Base-by-base conservation (phyloP, 306 rosid species). In the Rubus idaeus region DNA sequence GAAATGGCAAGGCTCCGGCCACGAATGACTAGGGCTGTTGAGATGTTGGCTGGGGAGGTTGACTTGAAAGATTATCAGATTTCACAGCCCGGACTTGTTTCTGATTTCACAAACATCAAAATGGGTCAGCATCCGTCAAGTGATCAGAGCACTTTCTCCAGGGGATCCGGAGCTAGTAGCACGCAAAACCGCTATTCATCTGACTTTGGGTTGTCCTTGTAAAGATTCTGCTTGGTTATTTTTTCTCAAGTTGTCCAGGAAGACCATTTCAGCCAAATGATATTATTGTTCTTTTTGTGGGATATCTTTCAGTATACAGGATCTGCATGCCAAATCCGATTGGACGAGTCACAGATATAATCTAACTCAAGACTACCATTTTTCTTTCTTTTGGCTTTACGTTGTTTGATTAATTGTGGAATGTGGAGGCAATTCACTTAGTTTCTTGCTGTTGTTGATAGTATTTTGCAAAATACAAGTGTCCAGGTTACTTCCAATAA, bases 71-170 rank as follows among this genome's bases (percentile, higher is more conserved):
- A 83, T 17, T 71, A 71, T 63, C 63, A 57, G 47, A 91, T 95
- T 86, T 81, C 87, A 14, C 83, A 84, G 69, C 97, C 99, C 4
- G 98, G 97, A 16, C 75, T 88, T 74, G 88, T 95, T 75, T 68
- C 88, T 23, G 99, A 95, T 83, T 85, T 92, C 71, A 86, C 89
- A 87, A 77, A 86, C 58, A 92, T 92, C 44, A 89, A 87, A 86
- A 79, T 80, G 87, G 77, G 51, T 9, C 78, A 30, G 50, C 69
- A 61, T 12, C 66, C 68, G 51, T 87, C 89, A 1, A 81, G 88
- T 61, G 70, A 61, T 10, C 78, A 72, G 26, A 89, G 58, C 61
- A 49, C 49, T 65, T 78, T 78, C 81, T 82, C 89, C 10, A 83
- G 58, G 76, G 84, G 61, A 37, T 80, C 80, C 35, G 67, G 81